Evolutionary conservation across 2,329 filamentous ascomycete genomes (phyloP).

Genomic region (Colletotrichum incanum): DNA sequence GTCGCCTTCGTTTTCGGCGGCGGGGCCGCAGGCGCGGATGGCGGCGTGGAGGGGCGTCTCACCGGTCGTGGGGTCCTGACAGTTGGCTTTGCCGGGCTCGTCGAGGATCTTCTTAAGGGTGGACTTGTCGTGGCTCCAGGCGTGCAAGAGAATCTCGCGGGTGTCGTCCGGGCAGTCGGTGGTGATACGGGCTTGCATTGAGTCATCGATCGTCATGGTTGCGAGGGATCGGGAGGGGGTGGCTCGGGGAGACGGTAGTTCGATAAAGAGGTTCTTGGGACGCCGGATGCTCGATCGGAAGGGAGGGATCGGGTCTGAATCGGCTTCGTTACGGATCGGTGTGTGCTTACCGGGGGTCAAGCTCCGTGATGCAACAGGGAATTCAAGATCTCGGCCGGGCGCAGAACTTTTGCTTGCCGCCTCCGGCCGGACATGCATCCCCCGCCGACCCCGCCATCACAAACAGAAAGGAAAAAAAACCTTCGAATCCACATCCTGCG

Average conservation of each 20-base stretch:
- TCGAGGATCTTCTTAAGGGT: conserved; percentile 80
- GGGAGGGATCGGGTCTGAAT: conserved; percentile 5
- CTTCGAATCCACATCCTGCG: neutral
- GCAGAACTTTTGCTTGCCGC: conserved; percentile 22
- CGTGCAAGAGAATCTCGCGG: conserved; percentile 67
- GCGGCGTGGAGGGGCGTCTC: conserved; percentile 92
- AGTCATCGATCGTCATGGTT: conserved; percentile 61
- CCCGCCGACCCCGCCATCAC: conserved; percentile 39
- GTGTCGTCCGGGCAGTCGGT: conserved; percentile 65
- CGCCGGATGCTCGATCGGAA: neutral
- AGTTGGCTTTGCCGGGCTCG: conserved; percentile 76
- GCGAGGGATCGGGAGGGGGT: conserved; percentile 2
- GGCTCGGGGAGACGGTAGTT: neutral
- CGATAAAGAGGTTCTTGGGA: conserved; percentile 4
- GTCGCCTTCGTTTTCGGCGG: conserved; percentile 49
- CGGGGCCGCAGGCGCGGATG: conserved; percentile 80
- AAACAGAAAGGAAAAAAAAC: conserved; percentile 18
- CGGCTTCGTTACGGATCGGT: conserved; percentile 32
- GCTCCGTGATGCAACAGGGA: conserved; percentile 26
- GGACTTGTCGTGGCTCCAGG: conserved; percentile 74
- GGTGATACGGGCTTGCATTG: conserved; percentile 68
- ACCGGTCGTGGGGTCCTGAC: conserved; percentile 87
- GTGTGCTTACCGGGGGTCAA: neutral
- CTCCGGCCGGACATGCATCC: conserved; percentile 18
- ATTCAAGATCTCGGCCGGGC: conserved; percentile 32